A percentile compares a stretch with the other conserved stretches of the same genome.
These are phyloP conservation scores for Kwoniella dendrophila DNA, from an alignment of 768 basidiomycete genomes.

Conservation along the genomic window DNA sequence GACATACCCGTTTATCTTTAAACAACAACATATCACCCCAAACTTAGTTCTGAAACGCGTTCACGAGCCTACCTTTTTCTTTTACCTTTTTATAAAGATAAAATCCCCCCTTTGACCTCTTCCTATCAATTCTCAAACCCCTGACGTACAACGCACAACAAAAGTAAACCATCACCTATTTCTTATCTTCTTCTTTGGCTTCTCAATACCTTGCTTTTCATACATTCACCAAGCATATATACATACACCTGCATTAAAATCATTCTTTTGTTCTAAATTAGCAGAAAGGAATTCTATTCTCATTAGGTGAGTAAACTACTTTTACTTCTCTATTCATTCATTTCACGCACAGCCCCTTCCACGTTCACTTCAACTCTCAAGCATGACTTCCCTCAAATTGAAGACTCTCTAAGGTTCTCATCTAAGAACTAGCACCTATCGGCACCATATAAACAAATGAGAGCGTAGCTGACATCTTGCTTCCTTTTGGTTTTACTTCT, in stretches of 20 bases:
- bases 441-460: too few relatives aligned
- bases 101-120: too few relatives aligned
- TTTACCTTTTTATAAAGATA: too few relatives aligned
- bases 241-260: not conserved
- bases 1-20: not conserved
- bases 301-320: not conserved
- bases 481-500: slow-evolving; percentile 11
- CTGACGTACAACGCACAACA: slow-evolving; percentile 8
- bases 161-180: not conserved
- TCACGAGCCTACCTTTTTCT: slow-evolving; percentile 13
- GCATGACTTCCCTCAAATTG: too few relatives aligned
- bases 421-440: too few relatives aligned
- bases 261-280: not conserved
- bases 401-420: too few relatives aligned
- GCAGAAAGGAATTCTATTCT: not conserved
- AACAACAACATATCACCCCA: not conserved
- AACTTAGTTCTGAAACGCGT: slow-evolving; percentile 7
- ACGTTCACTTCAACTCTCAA: not conserved
- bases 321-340: not conserved
- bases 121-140: slow-evolving; percentile 1
- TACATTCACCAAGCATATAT: not conserved
- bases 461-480: slow-evolving; percentile 17
- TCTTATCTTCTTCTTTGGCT: not conserved
- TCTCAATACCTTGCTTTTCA: not conserved
- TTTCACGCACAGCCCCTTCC: slow-evolving; percentile 5